These are phyloP conservation scores for Biscogniauxia mediterranea DNA, from an alignment of 2,329 filamentous ascomycete genomes.

Conservation along the genomic window DNA sequence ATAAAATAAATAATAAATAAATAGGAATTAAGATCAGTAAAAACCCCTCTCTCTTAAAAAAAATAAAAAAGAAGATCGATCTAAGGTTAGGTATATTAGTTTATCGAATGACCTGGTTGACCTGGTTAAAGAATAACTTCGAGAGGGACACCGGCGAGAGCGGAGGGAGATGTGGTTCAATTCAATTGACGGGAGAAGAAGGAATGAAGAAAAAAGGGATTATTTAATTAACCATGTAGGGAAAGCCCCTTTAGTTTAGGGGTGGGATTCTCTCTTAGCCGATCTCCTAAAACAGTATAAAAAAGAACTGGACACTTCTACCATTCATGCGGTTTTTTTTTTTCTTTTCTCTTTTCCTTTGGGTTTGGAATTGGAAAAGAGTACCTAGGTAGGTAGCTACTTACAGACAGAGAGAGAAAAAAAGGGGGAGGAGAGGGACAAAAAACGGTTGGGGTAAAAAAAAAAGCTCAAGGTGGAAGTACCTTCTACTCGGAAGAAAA, in stretches of 20 bases:
- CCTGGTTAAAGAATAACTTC: no score
- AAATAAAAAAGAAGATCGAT: no score
- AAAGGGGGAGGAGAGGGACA: neutral
- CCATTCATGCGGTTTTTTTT: neutral
- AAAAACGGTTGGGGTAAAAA: neutral
- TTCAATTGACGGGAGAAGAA: neutral
- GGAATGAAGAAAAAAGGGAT: neutral
- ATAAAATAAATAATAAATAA: no score
- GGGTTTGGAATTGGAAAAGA: no score
- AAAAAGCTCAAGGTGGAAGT: neutral
- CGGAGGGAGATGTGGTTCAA: neutral
- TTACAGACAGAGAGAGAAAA: neutral
- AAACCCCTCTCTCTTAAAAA: no score
- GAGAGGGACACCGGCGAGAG: no score
- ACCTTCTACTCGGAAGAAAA: neutral
- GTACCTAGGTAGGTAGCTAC: no score
- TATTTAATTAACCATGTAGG: neutral
- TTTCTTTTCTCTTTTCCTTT: no score
- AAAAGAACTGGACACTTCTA: neutral
- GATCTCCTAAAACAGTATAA: neutral
- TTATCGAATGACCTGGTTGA: no score
- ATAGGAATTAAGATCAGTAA: no score
- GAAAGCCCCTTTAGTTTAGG: neutral
- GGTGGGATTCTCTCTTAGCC: neutral
- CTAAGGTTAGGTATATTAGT: no score